phyloP scores from a whole-genome alignment of 805 yeast species.

The Monosporozyma aquatica region DNA sequence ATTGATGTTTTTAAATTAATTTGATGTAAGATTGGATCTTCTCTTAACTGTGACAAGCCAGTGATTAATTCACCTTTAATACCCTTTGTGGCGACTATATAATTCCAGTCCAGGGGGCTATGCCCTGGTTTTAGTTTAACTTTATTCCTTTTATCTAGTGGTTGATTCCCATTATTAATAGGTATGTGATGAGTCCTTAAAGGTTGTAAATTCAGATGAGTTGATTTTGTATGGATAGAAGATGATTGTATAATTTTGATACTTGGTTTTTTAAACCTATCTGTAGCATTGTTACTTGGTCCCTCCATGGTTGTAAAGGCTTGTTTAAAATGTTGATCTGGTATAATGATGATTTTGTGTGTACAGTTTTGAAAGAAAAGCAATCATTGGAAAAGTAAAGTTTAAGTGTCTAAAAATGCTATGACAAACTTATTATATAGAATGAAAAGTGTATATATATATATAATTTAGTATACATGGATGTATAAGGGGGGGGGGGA shows the following conservation, averaged over 20 bases:
- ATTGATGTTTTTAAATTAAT: constrained; percentile 14
- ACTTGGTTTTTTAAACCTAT: not conserved
- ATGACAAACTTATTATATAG: too few relatives aligned
- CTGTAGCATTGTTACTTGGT: not conserved
- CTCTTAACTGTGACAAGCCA: constrained; percentile 12
- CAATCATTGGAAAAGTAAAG: too few relatives aligned
- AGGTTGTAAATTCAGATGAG: not conserved
- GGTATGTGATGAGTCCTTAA: constrained; percentile 5
- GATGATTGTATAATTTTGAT: too few relatives aligned
- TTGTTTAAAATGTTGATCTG: too few relatives aligned
- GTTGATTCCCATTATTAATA: constrained; percentile 17
- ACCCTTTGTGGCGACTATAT: constrained; percentile 8
- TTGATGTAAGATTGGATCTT: constrained; percentile 9
- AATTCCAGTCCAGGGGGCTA: constrained; percentile 28
- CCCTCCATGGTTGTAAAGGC: not conserved
- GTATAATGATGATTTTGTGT: too few relatives aligned
- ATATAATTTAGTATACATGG: too few relatives aligned
- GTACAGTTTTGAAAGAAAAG: too few relatives aligned
- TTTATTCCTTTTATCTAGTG: constrained; percentile 10
- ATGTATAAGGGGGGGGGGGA: too few relatives aligned
- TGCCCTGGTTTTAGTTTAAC: constrained; percentile 32
- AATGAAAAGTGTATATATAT: too few relatives aligned
- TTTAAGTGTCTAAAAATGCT: too few relatives aligned
- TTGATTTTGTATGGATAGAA: not conserved
- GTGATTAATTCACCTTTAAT: constrained; percentile 14